Evolutionary conservation across 202 grass and related monocot species (phyloP).

Genomic region (Carex arenaria): DNA sequence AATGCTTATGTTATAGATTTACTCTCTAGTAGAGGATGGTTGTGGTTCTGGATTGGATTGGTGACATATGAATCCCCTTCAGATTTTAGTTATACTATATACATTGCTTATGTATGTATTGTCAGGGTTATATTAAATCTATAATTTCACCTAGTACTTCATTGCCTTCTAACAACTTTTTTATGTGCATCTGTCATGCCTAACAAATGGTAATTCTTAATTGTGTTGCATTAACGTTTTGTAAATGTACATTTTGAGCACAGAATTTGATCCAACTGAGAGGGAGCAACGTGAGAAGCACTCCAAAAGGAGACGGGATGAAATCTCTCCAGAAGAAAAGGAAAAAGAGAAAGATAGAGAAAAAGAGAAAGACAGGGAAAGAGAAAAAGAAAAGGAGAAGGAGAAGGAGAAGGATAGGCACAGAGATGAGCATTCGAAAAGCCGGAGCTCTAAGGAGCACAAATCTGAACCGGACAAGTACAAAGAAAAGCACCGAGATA

Average conservation of each 20-base stretch:
- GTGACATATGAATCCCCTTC: background rate
- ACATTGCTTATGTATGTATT: background rate
- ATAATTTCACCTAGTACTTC: background rate
- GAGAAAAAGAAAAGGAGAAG: constrained; percentile 27
- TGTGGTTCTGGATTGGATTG: background rate
- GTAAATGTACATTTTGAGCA: background rate
- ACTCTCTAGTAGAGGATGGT: background rate
- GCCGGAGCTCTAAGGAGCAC: constrained; percentile 67
- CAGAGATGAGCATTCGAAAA: constrained; percentile 62
- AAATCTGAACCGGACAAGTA: constrained; percentile 69
- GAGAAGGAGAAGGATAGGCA: constrained; percentile 48
- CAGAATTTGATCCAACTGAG: constrained; percentile 17
- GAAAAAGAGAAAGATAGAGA: constrained; percentile 36
- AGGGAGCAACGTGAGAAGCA: constrained; percentile 28
- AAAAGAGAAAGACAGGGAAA: constrained; percentile 23
- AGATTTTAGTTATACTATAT: background rate
- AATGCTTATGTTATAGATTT: background rate
- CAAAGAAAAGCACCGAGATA: constrained; percentile 67
- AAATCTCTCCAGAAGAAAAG: constrained; percentile 22
- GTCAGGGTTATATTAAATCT: background rate
- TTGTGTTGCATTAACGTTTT: background rate
- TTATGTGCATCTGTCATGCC: background rate
- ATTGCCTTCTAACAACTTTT: background rate
- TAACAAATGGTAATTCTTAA: background rate
- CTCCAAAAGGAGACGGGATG: constrained; percentile 38